Percentiles rank a stretch among this genome's conserved stretches.
Evolutionary conservation across 768 basidiomycete genomes (phyloP).

Genomic region (Rhizopogon vesiculosus): DNA sequence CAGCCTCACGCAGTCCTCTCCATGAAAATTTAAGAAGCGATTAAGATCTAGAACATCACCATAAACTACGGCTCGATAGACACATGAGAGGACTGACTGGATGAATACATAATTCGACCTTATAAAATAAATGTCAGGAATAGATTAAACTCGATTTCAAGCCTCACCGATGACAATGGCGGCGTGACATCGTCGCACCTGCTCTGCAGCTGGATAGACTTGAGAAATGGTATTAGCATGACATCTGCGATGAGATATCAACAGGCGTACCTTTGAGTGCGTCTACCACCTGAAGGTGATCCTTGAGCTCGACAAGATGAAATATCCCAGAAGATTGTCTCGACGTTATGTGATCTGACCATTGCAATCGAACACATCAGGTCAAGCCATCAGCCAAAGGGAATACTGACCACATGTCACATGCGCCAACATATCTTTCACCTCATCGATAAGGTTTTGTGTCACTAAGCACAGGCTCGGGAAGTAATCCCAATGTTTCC

Average conservation of each 20-base stretch:
- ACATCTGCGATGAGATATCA: background rate
- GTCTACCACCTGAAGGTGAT: constrained; percentile 21
- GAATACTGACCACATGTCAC: constrained; percentile 19
- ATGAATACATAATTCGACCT: constrained; percentile 28
- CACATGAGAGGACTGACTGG: constrained; percentile 16
- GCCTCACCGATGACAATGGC: constrained; percentile 17
- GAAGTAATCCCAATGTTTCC: constrained; percentile 32
- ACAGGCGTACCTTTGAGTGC: constrained; percentile 16
- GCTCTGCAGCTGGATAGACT: background rate
- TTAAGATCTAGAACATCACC: constrained; percentile 21
- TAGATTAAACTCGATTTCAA: background rate
- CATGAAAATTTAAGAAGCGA: constrained; percentile 38
- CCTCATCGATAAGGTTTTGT: constrained; percentile 20
- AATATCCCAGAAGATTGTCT: constrained; percentile 19
- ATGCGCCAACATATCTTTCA: constrained; percentile 20
- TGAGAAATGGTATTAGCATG: background rate
- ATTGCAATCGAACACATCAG: background rate
- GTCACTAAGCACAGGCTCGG: constrained; percentile 24
- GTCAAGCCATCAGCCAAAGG: background rate
- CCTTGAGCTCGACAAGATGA: constrained; percentile 12
- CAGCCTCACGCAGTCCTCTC: constrained; percentile 40
- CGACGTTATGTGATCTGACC: constrained; percentile 23
- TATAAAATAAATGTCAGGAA: constrained; percentile 6
- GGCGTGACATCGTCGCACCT: constrained; percentile 9
- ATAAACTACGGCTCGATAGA: background rate